Conservation (phyloP, 306 rosid genomes). For the Acacia acuminata region DNA sequence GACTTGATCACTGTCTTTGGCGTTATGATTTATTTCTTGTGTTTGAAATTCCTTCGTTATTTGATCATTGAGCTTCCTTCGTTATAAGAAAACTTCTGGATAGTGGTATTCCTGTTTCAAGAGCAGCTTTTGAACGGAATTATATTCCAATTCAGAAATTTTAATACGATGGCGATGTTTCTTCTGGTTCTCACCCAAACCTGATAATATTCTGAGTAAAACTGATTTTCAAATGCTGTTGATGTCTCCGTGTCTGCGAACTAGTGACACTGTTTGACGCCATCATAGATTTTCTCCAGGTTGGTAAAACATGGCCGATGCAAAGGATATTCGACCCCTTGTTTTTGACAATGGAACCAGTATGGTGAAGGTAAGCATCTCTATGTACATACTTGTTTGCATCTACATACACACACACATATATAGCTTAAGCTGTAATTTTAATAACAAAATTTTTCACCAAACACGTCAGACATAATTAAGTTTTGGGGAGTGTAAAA, state of each 20-base stretch:
- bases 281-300: conserved; percentile 14
- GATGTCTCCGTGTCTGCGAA: neutral
- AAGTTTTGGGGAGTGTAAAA: too few relatives aligned
- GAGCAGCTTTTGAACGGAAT: neutral
- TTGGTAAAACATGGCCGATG: conserved; percentile 82
- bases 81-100: neutral
- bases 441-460: too few relatives aligned
- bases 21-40: conserved; percentile 38
- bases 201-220: neutral
- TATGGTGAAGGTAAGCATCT: conserved; percentile 83
- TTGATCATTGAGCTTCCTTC: neutral
- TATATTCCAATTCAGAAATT: neutral
- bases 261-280: neutral
- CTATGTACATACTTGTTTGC: neutral
- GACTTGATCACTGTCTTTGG: conserved; percentile 13
- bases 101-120: too few relatives aligned
- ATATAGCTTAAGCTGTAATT: too few relatives aligned
- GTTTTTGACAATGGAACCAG: conserved; percentile 98
- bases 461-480: too few relatives aligned
- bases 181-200: neutral
- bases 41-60: conserved; percentile 21
- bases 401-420: neutral
- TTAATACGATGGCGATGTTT: neutral
- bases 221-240: neutral
- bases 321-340: conserved; percentile 94